Evolutionary conservation across 2,329 filamentous ascomycete genomes (phyloP), one percentile per base, ranked within the genome.

Genomic region (Aureobasidium zeae): DNA sequence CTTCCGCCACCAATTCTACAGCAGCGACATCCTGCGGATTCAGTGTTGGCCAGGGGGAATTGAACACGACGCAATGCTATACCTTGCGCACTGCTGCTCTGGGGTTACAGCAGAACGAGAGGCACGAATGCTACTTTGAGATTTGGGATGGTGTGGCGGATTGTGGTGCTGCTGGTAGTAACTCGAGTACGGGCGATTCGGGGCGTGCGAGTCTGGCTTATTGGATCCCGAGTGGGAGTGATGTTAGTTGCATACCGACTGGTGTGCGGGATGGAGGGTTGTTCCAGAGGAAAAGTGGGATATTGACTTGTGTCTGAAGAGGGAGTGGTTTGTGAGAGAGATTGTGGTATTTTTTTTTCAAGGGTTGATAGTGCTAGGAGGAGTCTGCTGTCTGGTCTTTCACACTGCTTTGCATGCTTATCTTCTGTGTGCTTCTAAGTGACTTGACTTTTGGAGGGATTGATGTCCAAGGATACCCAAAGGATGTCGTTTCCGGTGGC

Each of bases 201-300:
- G n/a, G n/a, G n/a, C n/a, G n/a, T n/a, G n/a, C n/a, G n/a, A n/a
- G n/a, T n/a, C n/a, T n/a, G n/a, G n/a, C n/a, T n/a, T n/a, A n/a
- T n/a, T n/a, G n/a, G n/a, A n/a, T n/a, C n/a, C n/a, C n/a, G n/a
- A n/a, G n/a, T n/a, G n/a, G n/a, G n/a, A n/a, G n/a, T n/a, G n/a
- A n/a, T n/a, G n/a, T n/a, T n/a, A 48, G 30, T 12, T 52, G 52
- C 45, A 37, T 55, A 16, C 28, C 49, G 28, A 45, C 46, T 10
- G 52, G 52, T 15, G 53, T 57, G 24, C 26, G 51, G 26, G 53
- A 56, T 41, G 53, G 52, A 15, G 55, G 55, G 16, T 50, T 38
- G 16, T 53, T 44, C 15, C 26, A 44, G 32, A 38, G 49, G 13
- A 55, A 50, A n/a, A 54, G 52, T 34, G 51, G 51, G 13, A 26